Base-by-base conservation (phyloP, 2,329 filamentous ascomycete genomes). In the Conoideocrella luteorostrata region DNA sequence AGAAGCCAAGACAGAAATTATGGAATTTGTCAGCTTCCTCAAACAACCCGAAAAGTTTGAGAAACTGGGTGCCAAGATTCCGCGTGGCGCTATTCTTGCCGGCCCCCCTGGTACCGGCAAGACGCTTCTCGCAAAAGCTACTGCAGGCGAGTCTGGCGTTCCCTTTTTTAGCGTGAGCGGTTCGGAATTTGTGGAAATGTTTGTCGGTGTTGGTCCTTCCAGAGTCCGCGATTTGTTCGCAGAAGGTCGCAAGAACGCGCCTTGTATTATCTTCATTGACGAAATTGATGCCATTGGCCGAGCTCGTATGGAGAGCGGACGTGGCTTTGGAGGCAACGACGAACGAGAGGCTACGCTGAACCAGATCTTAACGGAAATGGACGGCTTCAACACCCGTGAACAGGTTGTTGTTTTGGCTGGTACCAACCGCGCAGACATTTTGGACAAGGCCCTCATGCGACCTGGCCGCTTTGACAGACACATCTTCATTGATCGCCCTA, bases 121-220 rank as follows among this genome's bases (percentile, higher is more conserved):
- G 72, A 98, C 93, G 3, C 71, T 98, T 49, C 79, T 98, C 36
- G 93, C 93, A 50, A 98, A 98, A 71, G 93, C 93, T 12, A 98
- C 93, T 9, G 93, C 93, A 40, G 93, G 93, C 62, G 93, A 98
- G 70, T 96, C 93, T 21, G 85, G 86, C 34, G 93, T 98, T 24
- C 93, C 93, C 1, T 98, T 98, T 76, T 98, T 90, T 77, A 95
- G 88, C 58, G 93, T 98, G 56, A 96, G 89, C 64, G 93, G 93
- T 61, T 98, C 93, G 39, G 93, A 98, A 64, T 98, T 98, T 61
- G 91, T 98, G 24, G 93, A 98, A 69, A 98, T 98, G 91, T 98
- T 98, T 62, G 93, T 98, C 41, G 93, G 93, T 79, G 93, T 98
- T 47, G 93, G 93, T 66, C 88, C 93, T 17, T 97, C 91, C 23